Evolutionary conservation across 176 grass and related monocot species (phyloP), one percentile per base, ranked within the genome.

Genomic region (Ensete glaucum): DNA sequence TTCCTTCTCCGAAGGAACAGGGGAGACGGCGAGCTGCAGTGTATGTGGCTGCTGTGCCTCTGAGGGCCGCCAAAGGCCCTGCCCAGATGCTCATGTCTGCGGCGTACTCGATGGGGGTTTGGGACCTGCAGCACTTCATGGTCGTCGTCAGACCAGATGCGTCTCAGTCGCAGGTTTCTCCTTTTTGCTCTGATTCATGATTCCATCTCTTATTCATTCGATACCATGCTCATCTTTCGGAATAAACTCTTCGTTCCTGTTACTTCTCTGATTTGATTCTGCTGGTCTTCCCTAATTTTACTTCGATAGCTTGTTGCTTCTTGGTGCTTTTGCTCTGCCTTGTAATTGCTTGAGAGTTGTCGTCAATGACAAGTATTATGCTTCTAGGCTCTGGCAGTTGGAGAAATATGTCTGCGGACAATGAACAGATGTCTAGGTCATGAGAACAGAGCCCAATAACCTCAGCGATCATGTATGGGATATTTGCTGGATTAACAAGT

Each of bases 101-200:
- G 43, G 88, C 56, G 22, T 98, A 91, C 80, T 75, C 82, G 34
- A 52, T 87, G 52, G 75, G 86, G 53, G 22, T 82, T 14, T 88
- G 84, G 86, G 77, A 89, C 56, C 81, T 93, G 53, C 94, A 89
- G 79, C 94, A 89, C 85, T 98, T 89, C 80, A 78, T 98, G 79
- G 86, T 93, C 76, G 65, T 98, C 75, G 59, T 98, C 75, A 79
- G 80, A 13, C 80, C 86, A 21, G 76, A 86, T 52, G 86, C 81
- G 17, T 75, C 64, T 8, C 77, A 65, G 72, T 4, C 79, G 50
- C 84, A 82, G 83, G 87, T 86, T 6, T 79, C 50, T 16, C 15
- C 23, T 5, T 70, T 67, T 52, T 23, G 7, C 64, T 50, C 43
- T 43, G 57, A n/a, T 60, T 60, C 57, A n/a, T 8, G 15, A 60